phyloP scores from a whole-genome alignment of 2,329 filamentous ascomycete genomes.

The Diplodia mutila region DNA sequence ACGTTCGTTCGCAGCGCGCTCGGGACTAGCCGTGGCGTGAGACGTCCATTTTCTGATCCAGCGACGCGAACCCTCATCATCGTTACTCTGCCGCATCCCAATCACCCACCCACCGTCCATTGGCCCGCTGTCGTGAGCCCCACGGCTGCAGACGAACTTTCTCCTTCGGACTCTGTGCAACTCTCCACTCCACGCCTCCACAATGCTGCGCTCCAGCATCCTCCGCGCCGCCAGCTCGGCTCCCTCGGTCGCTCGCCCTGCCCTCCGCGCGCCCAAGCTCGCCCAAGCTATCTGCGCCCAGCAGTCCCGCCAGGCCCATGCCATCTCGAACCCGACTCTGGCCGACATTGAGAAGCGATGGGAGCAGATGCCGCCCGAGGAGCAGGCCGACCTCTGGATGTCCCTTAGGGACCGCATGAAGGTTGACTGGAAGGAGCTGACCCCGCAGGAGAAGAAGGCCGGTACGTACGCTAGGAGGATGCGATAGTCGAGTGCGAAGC shows the following conservation, averaged over 20 bases:
- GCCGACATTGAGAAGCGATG: conserved; percentile 99
- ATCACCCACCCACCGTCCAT: conserved; percentile 40
- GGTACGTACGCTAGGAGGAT: conserved; percentile 66
- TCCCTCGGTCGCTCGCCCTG: conserved; percentile 38
- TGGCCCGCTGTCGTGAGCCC: conserved; percentile 41
- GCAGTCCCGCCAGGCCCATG: conserved; percentile 72
- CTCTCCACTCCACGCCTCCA: conserved; percentile 43
- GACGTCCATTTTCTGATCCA: conserved; percentile 29
- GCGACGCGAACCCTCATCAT: conserved; percentile 25
- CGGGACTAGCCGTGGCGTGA: conserved; percentile 24
- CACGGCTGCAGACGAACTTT: conserved; percentile 39
- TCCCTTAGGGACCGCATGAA: conserved; percentile 97
- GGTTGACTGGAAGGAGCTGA: conserved; percentile 94
- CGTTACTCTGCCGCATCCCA: conserved; percentile 17
- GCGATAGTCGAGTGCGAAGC: not conserved
- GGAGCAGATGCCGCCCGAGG: conserved; percentile 96
- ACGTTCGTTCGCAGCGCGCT: not conserved
- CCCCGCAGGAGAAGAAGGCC: conserved; percentile 97
- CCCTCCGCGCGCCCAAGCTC: conserved; percentile 32
- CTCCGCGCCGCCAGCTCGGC: conserved; percentile 40
- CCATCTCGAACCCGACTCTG: conserved; percentile 96
- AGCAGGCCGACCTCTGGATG: conserved; percentile 99
- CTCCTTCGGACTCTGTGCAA: conserved; percentile 30
- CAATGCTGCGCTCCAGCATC: conserved; percentile 47
- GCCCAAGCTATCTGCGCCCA: conserved; percentile 29